Evolutionary conservation across 2,329 filamentous ascomycete genomes (phyloP).

Genomic region (Beauveria pseudobassiana): DNA sequence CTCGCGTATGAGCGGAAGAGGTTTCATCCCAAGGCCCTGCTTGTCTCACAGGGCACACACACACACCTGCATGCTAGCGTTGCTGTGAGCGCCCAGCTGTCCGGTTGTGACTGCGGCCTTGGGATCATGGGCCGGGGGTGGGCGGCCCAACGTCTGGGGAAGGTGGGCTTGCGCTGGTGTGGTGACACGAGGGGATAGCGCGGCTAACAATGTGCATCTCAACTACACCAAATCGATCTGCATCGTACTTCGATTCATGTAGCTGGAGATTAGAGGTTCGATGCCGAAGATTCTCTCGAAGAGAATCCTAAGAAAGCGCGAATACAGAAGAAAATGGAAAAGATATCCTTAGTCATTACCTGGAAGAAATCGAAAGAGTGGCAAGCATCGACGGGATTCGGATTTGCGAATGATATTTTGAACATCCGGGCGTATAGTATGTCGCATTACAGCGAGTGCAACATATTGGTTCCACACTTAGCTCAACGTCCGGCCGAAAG

Average conservation of each 20-base stretch:
- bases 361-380: no score
- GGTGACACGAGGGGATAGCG: slow-evolving; percentile 1
- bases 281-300: not conserved
- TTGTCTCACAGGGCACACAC: slow-evolving; percentile 3
- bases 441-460: not conserved
- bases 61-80: not conserved
- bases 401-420: no score
- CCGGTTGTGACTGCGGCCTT: not conserved
- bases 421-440: not conserved
- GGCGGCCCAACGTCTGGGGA: not conserved
- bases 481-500: not conserved
- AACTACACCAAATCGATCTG: not conserved
- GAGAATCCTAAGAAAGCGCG: no score
- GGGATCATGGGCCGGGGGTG: not conserved
- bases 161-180: not conserved
- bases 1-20: not conserved
- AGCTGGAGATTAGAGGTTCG: no score
- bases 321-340: no score
- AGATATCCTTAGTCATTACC: no score
- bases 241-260: no score
- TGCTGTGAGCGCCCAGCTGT: not conserved
- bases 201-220: not conserved
- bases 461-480: not conserved
- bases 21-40: not conserved
- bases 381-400: no score